Conservation (phyloP, 345 rosid species). For the Pelargonium nanum region DNA sequence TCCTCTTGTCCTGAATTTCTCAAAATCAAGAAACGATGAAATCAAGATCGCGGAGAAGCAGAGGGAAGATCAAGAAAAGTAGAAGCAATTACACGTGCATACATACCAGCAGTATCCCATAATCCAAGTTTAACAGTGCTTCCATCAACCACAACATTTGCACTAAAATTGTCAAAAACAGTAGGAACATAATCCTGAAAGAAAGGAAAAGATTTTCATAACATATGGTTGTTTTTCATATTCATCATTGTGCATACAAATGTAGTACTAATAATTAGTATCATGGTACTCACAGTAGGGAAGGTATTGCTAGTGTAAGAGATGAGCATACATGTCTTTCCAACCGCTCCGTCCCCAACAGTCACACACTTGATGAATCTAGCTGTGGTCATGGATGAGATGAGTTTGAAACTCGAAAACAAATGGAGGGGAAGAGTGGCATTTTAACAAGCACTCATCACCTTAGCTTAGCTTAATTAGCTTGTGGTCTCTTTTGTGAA, state of each 20-base stretch:
- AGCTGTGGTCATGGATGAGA: constrained; percentile 29
- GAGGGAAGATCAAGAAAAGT: no score
- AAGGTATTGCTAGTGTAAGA: no score
- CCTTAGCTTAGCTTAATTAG: no score
- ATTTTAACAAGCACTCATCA: constrained; percentile 18
- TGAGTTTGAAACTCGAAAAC: constrained; percentile 21
- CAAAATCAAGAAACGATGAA: no score
- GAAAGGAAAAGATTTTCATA: not conserved
- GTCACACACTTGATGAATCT: constrained; percentile 52
- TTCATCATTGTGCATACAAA: not conserved
- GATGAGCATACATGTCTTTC: constrained; percentile 48
- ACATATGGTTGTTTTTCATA: not conserved
- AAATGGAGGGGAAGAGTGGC: constrained; percentile 13
- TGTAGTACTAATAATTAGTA: no score
- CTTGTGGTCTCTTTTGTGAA: not conserved
- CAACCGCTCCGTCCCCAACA: constrained; percentile 50
- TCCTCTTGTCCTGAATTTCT: constrained; percentile 41
- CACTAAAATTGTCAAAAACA: constrained; percentile 50
- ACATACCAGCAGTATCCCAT: constrained; percentile 45
- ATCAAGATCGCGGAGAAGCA: no score
- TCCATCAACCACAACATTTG: constrained; percentile 45
- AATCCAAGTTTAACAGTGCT: constrained; percentile 46
- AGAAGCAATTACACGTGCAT: no score
- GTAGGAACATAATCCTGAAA: constrained; percentile 44
- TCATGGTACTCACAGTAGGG: constrained; percentile 29